Conservation (phyloP, 768 basidiomycete genomes). For the Trametes sanguinea region DNA sequence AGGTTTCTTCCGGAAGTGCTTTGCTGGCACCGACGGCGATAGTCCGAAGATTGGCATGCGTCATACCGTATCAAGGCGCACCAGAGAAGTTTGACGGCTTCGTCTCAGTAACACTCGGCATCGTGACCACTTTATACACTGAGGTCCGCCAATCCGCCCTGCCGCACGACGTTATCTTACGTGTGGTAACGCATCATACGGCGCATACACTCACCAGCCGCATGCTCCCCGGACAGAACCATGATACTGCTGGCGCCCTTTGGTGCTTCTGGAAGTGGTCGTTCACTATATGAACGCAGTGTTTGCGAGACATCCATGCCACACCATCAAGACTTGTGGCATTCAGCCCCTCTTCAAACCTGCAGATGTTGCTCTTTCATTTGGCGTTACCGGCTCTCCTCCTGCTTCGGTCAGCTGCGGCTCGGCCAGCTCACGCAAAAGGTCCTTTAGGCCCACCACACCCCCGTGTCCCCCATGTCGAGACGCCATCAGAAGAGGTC, state of each 20-base stretch:
- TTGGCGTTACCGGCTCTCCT: background rate
- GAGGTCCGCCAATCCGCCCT: constrained; percentile 6
- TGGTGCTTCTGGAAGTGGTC: background rate
- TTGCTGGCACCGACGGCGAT: background rate
- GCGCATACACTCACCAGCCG: background rate
- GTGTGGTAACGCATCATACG: background rate
- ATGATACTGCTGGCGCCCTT: background rate
- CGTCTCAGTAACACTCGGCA: background rate
- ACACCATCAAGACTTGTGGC: background rate
- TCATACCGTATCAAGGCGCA: background rate
- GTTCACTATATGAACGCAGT: background rate
- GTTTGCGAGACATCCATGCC: background rate
- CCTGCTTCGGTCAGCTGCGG: background rate
- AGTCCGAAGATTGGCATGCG: background rate
- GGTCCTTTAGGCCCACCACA: background rate
- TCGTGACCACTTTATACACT: constrained; percentile 1
- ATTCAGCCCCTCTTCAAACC: background rate
- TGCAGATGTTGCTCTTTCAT: background rate
- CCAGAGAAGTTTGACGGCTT: background rate
- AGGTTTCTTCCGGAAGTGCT: background rate
- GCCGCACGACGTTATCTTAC: constrained; percentile 9
- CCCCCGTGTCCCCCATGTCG: constrained; percentile 5
- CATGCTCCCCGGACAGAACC: constrained; percentile 2
- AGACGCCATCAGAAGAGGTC: background rate
- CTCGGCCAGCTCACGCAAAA: background rate